Percentiles rank a stretch among this genome's conserved stretches.
Conservation (phyloP, 306 rosid species). For the Coriaria nepalensis region DNA sequence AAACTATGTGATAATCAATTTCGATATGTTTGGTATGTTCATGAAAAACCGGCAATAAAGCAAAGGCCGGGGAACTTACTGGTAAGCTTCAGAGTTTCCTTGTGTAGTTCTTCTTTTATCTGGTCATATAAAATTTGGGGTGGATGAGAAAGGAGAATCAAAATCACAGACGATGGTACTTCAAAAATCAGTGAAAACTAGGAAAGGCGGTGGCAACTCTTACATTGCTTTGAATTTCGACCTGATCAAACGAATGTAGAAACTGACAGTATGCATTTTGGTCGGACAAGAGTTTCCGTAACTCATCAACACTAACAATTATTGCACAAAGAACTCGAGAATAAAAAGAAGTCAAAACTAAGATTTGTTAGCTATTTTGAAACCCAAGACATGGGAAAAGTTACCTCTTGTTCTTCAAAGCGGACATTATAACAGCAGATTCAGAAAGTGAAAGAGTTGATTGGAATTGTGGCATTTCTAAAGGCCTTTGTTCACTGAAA, state of each 20-base stretch:
- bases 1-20: too few relatives aligned
- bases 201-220: conserved; percentile 20
- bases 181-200: background rate
- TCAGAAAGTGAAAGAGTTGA: conserved; percentile 64
- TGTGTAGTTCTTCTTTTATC: conserved; percentile 52
- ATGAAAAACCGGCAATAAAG: too few relatives aligned
- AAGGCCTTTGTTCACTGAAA: conserved; percentile 29
- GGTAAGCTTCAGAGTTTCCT: conserved; percentile 71
- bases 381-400: background rate
- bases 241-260: conserved; percentile 58
- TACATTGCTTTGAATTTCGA: conserved; percentile 69
- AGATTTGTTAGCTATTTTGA: background rate
- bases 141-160: too few relatives aligned
- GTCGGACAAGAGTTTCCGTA: conserved; percentile 64
- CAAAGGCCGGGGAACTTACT: conserved; percentile 35
- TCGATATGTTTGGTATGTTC: too few relatives aligned
- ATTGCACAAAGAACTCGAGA: background rate
- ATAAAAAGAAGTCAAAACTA: background rate
- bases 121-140: conserved; percentile 5
- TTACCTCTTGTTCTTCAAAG: conserved; percentile 67
- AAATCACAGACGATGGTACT: too few relatives aligned
- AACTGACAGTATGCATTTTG: conserved; percentile 69
- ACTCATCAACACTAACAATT: conserved; percentile 60
- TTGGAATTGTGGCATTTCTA: conserved; percentile 32
- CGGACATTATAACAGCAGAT: conserved; percentile 57